A percentile compares a stretch with the other conserved stretches of the same genome.
phyloP scores from a whole-genome alignment of 352 stramenopile genomes.

The Aphanomyces cochlioides region DNA sequence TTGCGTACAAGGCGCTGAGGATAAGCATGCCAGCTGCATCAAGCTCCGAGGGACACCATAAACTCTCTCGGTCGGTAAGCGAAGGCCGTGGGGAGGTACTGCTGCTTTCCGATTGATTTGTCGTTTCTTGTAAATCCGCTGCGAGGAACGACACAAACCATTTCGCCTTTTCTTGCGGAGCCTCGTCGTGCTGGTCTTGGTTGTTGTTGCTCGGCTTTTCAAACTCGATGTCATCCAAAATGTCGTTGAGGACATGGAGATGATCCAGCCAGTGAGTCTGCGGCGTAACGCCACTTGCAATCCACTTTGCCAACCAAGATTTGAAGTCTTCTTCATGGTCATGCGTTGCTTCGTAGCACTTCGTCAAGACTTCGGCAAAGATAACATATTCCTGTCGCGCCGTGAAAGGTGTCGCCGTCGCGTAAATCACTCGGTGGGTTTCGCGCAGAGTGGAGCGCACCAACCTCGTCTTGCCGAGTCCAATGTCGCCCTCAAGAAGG shows the following conservation, averaged over 20 bases:
- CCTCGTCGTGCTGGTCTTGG: conserved; percentile 31
- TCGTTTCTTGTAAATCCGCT: conserved; percentile 14
- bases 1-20: conserved; percentile 69
- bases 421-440: conserved; percentile 57
- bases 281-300: conserved; percentile 16
- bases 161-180: neutral
- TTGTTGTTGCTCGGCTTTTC: conserved; percentile 20
- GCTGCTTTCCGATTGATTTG: neutral
- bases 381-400: conserved; percentile 76
- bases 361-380: conserved; percentile 73
- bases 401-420: conserved; percentile 67
- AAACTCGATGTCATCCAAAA: conserved; percentile 7
- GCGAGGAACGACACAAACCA: conserved; percentile 20
- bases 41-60: conserved; percentile 59
- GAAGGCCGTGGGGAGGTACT: neutral
- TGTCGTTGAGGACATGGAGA: conserved; percentile 19
- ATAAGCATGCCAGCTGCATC: conserved; percentile 73
- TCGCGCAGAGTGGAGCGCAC: conserved; percentile 53
- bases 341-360: conserved; percentile 31
- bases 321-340: neutral
- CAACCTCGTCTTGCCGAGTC: conserved; percentile 78
- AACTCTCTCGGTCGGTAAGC: conserved; percentile 38
- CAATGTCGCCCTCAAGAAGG: conserved; percentile 78
- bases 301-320: neutral
- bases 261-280: neutral